phyloP scores from a whole-genome alignment of 441 rosid genomes.

The Syzygium syzygioides region DNA sequence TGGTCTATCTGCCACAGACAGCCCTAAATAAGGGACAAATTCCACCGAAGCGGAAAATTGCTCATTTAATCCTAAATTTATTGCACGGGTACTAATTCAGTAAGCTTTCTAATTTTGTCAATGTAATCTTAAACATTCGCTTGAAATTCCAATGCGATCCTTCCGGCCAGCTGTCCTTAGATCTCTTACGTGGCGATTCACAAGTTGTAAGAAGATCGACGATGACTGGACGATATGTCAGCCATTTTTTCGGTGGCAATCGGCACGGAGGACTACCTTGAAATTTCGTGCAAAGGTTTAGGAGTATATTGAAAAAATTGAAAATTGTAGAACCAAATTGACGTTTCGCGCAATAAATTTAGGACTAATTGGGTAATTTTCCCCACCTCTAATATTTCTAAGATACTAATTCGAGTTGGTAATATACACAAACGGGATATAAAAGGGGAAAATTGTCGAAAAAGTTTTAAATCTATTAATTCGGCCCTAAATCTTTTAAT shows the following conservation, averaged over 20 bases:
- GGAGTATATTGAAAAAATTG: rapidly evolving
- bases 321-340: rapidly evolving
- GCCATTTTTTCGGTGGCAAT: neutral
- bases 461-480: no score
- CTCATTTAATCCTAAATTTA: neutral
- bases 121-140: neutral
- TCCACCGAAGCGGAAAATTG: no score
- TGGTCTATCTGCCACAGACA: neutral
- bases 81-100: rapidly evolving
- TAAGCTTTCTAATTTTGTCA: neutral
- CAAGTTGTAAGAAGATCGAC: neutral
- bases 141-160: neutral
- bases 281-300: rapidly evolving
- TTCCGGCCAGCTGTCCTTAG: rapidly evolving
- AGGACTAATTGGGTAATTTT: neutral
- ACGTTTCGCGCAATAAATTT: no score
- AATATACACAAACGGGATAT: no score
- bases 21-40: no score
- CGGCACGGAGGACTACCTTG: neutral
- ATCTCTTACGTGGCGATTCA: neutral
- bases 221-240: neutral
- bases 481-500: no score
- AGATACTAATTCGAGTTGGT: neutral
- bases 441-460: no score
- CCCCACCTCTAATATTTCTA: neutral